These are phyloP conservation scores for Diplosphaera chodatii DNA, from an alignment of 139 green algal species.

Conservation along the genomic window DNA sequence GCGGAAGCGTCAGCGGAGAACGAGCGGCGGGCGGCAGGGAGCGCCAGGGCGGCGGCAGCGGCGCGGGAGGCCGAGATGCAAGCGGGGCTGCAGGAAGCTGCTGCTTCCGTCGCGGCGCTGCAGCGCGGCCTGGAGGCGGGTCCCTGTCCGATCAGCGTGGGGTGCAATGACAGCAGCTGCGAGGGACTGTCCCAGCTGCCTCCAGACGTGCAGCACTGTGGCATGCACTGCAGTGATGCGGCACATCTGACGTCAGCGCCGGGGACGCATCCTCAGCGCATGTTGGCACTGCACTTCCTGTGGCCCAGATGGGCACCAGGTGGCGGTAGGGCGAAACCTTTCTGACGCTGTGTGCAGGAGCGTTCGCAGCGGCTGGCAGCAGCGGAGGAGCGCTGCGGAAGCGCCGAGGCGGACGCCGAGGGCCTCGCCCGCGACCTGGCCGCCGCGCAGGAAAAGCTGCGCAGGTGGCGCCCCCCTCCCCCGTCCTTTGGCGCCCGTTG, in stretches of 20 bases:
- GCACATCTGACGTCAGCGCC: no score
- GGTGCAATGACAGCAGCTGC: no score
- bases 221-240: no score
- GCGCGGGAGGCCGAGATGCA: conserved; percentile 39
- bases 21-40: conserved; percentile 41
- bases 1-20: conserved; percentile 51
- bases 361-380: conserved; percentile 7
- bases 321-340: no score
- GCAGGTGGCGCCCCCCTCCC: not conserved
- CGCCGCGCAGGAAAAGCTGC: not conserved
- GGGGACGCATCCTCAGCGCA: no score
- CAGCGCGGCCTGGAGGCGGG: conserved; percentile 32
- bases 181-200: no score
- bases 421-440: conserved; percentile 6
- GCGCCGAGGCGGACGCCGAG: conserved; percentile 23
- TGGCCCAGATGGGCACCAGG: no score
- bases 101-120: conserved; percentile 36
- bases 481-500: not conserved
- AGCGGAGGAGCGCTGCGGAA: conserved; percentile 21
- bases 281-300: no score
- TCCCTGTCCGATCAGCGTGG: no score
- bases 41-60: conserved; percentile 24
- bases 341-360: conserved; percentile 22
- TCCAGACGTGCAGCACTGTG: no score
- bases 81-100: conserved; percentile 30